A percentile compares a stretch with the other conserved stretches of the same genome.
These are phyloP conservation scores for Sclerotinia spermophila DNA, from an alignment of 2,329 filamentous ascomycete species.

Conservation along the genomic window DNA sequence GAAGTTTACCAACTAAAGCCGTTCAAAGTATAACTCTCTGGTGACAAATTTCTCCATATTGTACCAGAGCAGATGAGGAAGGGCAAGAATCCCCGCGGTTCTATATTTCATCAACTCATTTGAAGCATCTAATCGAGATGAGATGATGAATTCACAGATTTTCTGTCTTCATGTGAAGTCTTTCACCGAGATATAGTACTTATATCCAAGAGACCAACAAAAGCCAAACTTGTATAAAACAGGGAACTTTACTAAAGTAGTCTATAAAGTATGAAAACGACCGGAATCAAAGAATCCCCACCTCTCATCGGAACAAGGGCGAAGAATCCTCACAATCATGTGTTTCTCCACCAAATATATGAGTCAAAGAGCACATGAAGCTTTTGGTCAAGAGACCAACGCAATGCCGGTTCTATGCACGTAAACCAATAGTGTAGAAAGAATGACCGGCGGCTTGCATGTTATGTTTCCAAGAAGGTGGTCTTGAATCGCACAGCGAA, in stretches of 20 bases:
- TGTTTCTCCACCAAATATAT: background rate
- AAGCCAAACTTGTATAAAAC: background rate
- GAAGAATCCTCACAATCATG: background rate
- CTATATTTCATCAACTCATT: background rate
- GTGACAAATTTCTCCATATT: background rate
- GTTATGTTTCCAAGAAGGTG: background rate
- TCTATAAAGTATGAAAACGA: background rate
- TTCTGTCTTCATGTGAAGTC: background rate
- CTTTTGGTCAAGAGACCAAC: background rate
- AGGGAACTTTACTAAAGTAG: background rate
- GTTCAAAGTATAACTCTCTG: background rate
- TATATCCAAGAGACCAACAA: background rate
- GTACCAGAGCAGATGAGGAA: no score
- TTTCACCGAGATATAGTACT: background rate
- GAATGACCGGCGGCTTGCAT: background rate
- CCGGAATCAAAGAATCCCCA: background rate
- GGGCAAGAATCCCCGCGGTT: accelerated
- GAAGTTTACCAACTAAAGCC: background rate
- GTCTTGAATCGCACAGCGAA: no score
- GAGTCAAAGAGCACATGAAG: background rate
- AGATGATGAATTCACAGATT: background rate
- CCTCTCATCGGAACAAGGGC: background rate
- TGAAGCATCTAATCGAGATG: background rate
- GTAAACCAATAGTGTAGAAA: background rate
- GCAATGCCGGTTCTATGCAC: background rate